These are phyloP conservation scores for Volvox carteri DNA, from an alignment of 163 green algal species.

Conservation along the genomic window DNA sequence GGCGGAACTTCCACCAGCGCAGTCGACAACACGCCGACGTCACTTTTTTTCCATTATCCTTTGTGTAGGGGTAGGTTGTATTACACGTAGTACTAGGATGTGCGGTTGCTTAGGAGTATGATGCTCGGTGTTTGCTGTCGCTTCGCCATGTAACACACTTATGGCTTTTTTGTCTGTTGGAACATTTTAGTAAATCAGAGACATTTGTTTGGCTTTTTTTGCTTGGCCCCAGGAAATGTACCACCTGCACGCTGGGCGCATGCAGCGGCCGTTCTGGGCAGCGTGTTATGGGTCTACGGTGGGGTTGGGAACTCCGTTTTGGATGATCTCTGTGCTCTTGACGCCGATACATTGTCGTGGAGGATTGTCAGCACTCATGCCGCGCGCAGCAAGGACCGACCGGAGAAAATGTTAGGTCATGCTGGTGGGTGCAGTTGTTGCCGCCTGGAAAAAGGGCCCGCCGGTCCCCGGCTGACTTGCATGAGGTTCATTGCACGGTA, in stretches of 20 bases:
- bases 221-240: slow-evolving; percentile 40
- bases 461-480: too few relatives aligned
- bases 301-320: slow-evolving; percentile 60
- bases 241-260: slow-evolving; percentile 52
- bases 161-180: background rate
- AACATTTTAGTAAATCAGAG: background rate
- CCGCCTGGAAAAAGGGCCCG: too few relatives aligned
- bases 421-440: slow-evolving; percentile 43
- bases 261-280: slow-evolving; percentile 52
- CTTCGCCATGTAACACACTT: background rate
- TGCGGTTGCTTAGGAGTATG: too few relatives aligned
- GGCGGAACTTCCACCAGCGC: background rate
- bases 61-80: slow-evolving; percentile 45
- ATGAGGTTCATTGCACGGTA: too few relatives aligned
- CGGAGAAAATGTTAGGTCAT: slow-evolving; percentile 60
- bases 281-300: slow-evolving; percentile 61
- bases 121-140: too few relatives aligned
- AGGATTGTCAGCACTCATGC: slow-evolving; percentile 36
- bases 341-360: slow-evolving; percentile 43
- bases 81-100: too few relatives aligned
- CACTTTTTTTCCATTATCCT: slow-evolving; percentile 50
- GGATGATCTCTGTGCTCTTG: slow-evolving; percentile 51
- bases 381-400: slow-evolving; percentile 52
- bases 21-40: slow-evolving; percentile 1
- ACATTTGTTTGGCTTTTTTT: too few relatives aligned